These are phyloP conservation scores for Blastobotrys arbuscula DNA, from an alignment of 1,139 yeast species.

Conservation along the genomic window DNA sequence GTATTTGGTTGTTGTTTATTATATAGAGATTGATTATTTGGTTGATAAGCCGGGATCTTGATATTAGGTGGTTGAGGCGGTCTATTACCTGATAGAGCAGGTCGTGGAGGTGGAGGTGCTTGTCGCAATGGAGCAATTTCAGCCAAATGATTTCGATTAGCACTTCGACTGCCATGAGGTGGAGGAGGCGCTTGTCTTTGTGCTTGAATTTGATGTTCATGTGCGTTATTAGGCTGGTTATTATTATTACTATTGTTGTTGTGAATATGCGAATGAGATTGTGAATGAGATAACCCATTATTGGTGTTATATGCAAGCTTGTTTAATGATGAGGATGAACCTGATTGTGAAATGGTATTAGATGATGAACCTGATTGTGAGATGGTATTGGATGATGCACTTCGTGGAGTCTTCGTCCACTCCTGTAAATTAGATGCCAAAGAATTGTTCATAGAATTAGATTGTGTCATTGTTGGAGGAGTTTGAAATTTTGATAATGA, in stretches of 20 bases:
- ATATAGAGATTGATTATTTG: background rate
- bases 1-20: background rate
- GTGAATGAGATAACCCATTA: conserved; percentile 1
- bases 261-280: background rate
- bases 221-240: background rate
- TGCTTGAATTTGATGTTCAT: conserved; percentile 3
- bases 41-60: conserved; percentile 8
- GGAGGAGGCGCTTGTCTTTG: conserved; percentile 7
- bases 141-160: conserved; percentile 26
- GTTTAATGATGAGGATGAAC: conserved; percentile 7
- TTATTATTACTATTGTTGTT: background rate
- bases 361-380: conserved; percentile 9
- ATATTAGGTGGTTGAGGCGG: conserved; percentile 11
- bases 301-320: background rate
- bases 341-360: conserved; percentile 3
- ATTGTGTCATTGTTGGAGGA: background rate
- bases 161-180: conserved; percentile 22
- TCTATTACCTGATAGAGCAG: conserved; percentile 19
- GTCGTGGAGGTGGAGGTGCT: conserved; percentile 26
- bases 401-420: conserved; percentile 29
- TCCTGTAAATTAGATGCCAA: conserved; percentile 27
- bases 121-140: conserved; percentile 30
- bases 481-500: background rate
- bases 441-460: conserved; percentile 3
- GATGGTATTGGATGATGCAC: conserved; percentile 10